Evolutionary conservation across 345 rosid species (phyloP).

Genomic region (Excoecaria agallocha): DNA sequence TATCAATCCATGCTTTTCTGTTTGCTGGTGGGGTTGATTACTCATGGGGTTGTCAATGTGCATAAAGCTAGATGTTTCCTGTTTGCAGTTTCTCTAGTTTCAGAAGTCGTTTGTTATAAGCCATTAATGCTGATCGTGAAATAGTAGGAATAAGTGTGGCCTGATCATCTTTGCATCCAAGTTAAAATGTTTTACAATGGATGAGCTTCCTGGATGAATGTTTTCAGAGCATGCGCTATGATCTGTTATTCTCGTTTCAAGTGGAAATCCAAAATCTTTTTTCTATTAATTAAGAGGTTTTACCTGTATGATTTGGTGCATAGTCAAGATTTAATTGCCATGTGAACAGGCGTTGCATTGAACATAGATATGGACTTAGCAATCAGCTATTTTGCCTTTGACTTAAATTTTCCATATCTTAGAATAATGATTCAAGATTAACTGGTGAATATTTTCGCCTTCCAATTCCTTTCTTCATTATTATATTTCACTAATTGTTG

Average conservation of each 20-base stretch:
- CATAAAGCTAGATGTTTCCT: background rate
- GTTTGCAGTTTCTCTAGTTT: background rate
- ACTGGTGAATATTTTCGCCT: background rate
- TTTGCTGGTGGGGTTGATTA: background rate
- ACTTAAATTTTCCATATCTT: background rate
- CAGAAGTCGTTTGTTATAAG: background rate
- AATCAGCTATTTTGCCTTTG: background rate
- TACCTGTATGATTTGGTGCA: background rate
- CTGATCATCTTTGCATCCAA: background rate
- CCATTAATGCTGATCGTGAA: background rate
- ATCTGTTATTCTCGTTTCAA: background rate
- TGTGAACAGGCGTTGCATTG: background rate
- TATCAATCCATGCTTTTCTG: slow-evolving; percentile 2
- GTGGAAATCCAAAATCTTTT: background rate
- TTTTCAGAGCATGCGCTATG: background rate
- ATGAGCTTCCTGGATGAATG: background rate
- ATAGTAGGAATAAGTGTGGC: background rate
- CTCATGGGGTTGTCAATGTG: slow-evolving; percentile 2
- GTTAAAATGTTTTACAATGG: background rate
- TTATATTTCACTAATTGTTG: background rate
- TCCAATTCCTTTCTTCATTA: background rate
- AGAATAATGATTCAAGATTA: background rate
- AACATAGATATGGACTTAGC: background rate
- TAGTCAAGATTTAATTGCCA: background rate
- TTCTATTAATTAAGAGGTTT: background rate